A percentile compares a stretch with the other conserved stretches of the same genome.
These are phyloP conservation scores for Dentipellis fragilis DNA, from an alignment of 768 basidiomycete species.

Conservation along the genomic window DNA sequence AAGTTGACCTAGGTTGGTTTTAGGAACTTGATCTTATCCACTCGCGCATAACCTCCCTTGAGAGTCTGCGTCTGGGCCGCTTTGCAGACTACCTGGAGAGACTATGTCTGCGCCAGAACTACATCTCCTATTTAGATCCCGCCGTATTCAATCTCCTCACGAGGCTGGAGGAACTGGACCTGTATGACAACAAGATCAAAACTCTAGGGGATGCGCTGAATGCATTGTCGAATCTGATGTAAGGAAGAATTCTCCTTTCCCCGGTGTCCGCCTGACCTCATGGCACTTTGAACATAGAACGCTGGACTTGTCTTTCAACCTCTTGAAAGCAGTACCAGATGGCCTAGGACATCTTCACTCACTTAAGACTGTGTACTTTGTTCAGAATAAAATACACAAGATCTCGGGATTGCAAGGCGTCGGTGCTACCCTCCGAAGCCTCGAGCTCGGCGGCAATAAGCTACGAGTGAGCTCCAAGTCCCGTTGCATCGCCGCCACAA, in stretches of 20 bases:
- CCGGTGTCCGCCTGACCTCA: background rate
- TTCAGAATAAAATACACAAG: constrained; percentile 88
- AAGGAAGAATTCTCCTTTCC: constrained; percentile 17
- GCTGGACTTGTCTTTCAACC: constrained; percentile 93
- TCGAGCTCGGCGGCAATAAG: constrained; percentile 91
- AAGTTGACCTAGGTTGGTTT: constrained; percentile 4
- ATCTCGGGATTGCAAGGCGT: constrained; percentile 57
- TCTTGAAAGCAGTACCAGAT: constrained; percentile 64
- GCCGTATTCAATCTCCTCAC: constrained; percentile 56
- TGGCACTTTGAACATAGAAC: constrained; percentile 24
- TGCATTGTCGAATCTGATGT: constrained; percentile 46
- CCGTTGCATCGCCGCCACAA: background rate
- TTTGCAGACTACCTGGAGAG: constrained; percentile 61
- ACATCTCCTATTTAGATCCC: constrained; percentile 62
- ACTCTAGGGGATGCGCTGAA: constrained; percentile 57
- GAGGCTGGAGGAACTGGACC: constrained; percentile 79
- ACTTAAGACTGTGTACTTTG: constrained; percentile 79
- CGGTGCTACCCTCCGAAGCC: constrained; percentile 53
- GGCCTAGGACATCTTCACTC: constrained; percentile 44
- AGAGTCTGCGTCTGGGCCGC: constrained; percentile 57
- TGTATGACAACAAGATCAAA: constrained; percentile 95
- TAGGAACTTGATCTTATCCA: constrained; percentile 88
- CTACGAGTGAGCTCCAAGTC: constrained; percentile 58
- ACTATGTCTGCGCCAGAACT: constrained; percentile 83
- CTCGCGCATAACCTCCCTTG: constrained; percentile 60